Base-by-base conservation (phyloP, 2,329 filamentous ascomycete genomes). In the Fusarium continuum region DNA sequence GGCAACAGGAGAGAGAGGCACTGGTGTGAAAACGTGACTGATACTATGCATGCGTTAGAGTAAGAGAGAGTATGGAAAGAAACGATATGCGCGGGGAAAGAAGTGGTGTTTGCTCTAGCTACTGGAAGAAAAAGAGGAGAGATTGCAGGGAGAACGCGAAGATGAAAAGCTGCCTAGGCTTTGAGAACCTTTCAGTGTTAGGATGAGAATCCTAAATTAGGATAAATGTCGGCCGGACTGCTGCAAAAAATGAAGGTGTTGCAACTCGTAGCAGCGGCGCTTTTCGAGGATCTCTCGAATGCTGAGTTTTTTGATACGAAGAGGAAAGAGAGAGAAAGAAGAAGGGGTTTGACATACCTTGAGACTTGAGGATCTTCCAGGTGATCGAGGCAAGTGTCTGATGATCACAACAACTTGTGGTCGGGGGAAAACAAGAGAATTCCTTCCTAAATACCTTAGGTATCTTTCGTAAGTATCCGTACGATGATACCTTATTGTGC, bases 321-420 rank as follows among this genome's bases (percentile, higher is more conserved):
- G 26, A 16, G 16, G 19, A n/a, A n/a, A 19, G 16, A 1, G 31
- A 35, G 23, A 17, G 23, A 17, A 46, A 14, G 5, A 6, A 13
- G 25, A 26, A 10, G n/a, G 8, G 7, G 5, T n/a, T 19, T 25
- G 8, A n/a, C 55, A 7, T 57, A 61, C 58, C 44, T 56, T 41
- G 43, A 26, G 38, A 23, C 10, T 57, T 45, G 34, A 41, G 16
- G n/a, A 49, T 56, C 19, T 16, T 34, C 8, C 20, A 11, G 31
- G 16, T 31, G 13, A 25, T 48, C 17, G 31, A 28, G 29, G 17
- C n/a, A 28, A 49, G 25, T 20, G 23, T 19, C 14, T n/a, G 20
- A 32, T 20, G 20, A 23, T 31, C 26, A 28, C 13, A 39, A 25
- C 19, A 41, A 32, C n/a, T 13, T 17, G n/a, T 14, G 35, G 19